Base-by-base conservation (phyloP, 2,329 filamentous ascomycete species). In the Sphaerostilbella broomeana region DNA sequence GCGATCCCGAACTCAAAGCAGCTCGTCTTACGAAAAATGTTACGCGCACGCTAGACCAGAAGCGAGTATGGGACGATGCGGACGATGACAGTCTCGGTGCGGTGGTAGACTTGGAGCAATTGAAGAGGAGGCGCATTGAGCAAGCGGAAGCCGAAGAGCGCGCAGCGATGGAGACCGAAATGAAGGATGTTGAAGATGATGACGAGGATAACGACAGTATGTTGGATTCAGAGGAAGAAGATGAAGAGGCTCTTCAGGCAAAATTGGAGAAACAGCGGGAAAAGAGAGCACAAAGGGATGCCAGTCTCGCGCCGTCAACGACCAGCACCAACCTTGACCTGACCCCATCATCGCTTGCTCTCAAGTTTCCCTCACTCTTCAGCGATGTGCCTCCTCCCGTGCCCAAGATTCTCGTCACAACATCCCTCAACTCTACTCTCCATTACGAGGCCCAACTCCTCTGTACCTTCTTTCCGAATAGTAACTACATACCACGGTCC, bases 351-450 rank as follows among this genome's bases (percentile, higher is more conserved):
- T 75, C 73, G 6, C 65, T 81, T 25, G 64, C 75, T 11, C 64
- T 70, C 48, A 79, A 80, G 54, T 82, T 82, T 52, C 76, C 77
- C 19, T 68, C 70, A 2, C 70, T 82, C 24, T 82, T 82, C 55
- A 68, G 66, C 44, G 75, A 79, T 35, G 60, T 72, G 51, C 76
- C 70, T 22, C 76, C 70, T 33, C 73, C 69, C 40, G 63, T 65
- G 43, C 89, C 92, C 36, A 94, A 95, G 64, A 80, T 97, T 47
- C 79, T 98, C 26, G 76, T 98, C 56, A 98, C 92, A 1, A 97
- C 92, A 6, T 85, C 81, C 10, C 72, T 95, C 54, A 89, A 95
- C 66, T 87, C 85, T 10, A 90, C 83, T 2, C 77, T 97, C 10
- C 90, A 98, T 69, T 64, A 81, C 46, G 79, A 94, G 68, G 89